These are phyloP conservation scores for Pichia heedii DNA, from an alignment of 805 yeast species.

Conservation along the genomic window DNA sequence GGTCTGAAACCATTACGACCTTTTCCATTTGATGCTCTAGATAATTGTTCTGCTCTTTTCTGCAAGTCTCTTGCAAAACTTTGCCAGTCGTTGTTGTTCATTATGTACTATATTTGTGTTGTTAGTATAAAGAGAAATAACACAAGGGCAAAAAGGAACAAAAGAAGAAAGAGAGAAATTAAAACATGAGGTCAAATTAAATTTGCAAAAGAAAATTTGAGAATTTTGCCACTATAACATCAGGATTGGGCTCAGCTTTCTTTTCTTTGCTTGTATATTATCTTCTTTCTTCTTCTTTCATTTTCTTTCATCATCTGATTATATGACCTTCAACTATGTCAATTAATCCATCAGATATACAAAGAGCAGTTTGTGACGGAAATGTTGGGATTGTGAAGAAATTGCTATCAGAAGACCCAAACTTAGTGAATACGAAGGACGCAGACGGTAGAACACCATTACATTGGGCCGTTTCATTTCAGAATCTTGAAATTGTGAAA, in stretches of 20 bases:
- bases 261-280: background rate
- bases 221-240: background rate
- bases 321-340: conserved; percentile 8
- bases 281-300: too few species aligned
- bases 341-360: conserved; percentile 28
- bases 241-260: background rate
- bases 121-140: background rate
- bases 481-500: conserved; percentile 42
- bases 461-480: conserved; percentile 80
- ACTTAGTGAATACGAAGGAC: conserved; percentile 42
- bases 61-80: conserved; percentile 43
- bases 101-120: conserved; percentile 8
- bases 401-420: conserved; percentile 42
- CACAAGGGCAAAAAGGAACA: background rate
- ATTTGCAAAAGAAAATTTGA: too few species aligned
- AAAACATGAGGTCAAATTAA: too few species aligned
- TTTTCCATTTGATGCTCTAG: conserved; percentile 25
- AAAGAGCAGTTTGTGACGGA: conserved; percentile 61
- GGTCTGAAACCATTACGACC: conserved; percentile 13
- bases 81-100: conserved; percentile 40
- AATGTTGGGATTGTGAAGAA: conserved; percentile 43
- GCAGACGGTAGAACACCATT: conserved; percentile 71
- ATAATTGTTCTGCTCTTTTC: conserved; percentile 34
- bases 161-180: background rate
- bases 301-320: too few species aligned